phyloP scores from a whole-genome alignment of 2,329 filamentous ascomycete genomes.

The Venturia pyrina region DNA sequence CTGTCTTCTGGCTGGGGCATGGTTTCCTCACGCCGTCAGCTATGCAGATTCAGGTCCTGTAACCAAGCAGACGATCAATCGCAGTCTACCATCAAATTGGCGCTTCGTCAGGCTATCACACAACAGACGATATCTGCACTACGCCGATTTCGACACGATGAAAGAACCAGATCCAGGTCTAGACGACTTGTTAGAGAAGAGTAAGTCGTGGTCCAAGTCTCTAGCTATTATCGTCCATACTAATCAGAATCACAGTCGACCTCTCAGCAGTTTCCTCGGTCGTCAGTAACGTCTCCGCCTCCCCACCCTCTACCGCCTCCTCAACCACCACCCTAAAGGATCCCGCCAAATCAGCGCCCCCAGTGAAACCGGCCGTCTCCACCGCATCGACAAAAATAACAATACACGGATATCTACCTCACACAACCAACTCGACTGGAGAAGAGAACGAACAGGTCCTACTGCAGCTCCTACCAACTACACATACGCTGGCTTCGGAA shows the following conservation, averaged over 20 bases:
- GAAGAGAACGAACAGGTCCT: conserved; percentile 57
- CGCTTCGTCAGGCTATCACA: conserved; percentile 82
- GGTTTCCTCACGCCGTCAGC: conserved; percentile 58
- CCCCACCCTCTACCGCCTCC: conserved; percentile 37
- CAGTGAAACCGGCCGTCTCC: conserved; percentile 19
- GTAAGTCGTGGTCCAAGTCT: conserved; percentile 29
- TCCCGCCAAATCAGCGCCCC: conserved; percentile 17
- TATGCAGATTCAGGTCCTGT: conserved; percentile 38
- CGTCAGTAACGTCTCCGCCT: conserved; percentile 78
- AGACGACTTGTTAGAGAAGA: conserved; percentile 65
- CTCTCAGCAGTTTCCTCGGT: conserved; percentile 82
- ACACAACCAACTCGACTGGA: conserved; percentile 13
- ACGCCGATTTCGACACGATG: conserved; percentile 62
- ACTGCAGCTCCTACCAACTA: conserved; percentile 71
- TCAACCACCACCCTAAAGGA: conserved; percentile 38
- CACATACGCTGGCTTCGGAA: conserved; percentile 77
- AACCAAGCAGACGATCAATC: conserved; percentile 31
- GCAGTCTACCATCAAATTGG: conserved; percentile 49
- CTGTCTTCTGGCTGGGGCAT: conserved; percentile 77
- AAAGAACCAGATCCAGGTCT: conserved; percentile 60
- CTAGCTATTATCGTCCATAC: not conserved
- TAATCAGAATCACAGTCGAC: conserved; percentile 48
- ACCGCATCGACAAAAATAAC: conserved; percentile 69
- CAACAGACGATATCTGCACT: conserved; percentile 83
- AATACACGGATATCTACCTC: conserved; percentile 61